Conservation (phyloP, 1,284 basidiomycete species). For the Erythrobasidium hasegawianum region DNA sequence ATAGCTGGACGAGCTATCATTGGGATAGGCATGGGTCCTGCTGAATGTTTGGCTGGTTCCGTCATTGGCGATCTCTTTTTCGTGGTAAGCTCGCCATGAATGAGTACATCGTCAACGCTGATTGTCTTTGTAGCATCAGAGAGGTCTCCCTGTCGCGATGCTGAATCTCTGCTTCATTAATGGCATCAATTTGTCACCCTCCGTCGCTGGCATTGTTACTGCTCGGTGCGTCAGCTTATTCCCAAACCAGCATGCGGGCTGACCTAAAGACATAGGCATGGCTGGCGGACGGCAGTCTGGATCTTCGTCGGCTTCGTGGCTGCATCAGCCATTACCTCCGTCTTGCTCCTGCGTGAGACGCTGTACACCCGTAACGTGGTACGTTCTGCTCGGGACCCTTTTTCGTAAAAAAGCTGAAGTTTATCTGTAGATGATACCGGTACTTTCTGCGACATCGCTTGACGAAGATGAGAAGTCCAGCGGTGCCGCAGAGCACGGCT, state of each 20-base stretch:
- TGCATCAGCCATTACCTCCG: background rate
- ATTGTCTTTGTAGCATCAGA: conserved; percentile 32
- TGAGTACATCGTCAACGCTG: background rate
- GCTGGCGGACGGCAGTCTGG: conserved; percentile 24
- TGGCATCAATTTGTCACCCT: conserved; percentile 28
- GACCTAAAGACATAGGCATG: conserved; percentile 1
- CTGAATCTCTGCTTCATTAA: conserved; percentile 23
- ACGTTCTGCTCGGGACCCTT: background rate
- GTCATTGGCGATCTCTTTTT: conserved; percentile 19
- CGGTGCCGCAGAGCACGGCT: background rate
- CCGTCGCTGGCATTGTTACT: conserved; percentile 19
- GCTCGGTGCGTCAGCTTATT: conserved; percentile 6
- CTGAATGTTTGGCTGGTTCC: conserved; percentile 20
- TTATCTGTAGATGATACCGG: background rate
- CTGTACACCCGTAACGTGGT: conserved; percentile 17
- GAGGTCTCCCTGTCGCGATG: conserved; percentile 16
- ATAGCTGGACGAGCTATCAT: conserved; percentile 13
- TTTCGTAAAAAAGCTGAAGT: background rate
- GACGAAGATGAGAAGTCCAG: conserved; percentile 13
- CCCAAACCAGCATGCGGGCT: too few relatives aligned
- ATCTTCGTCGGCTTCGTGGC: conserved; percentile 20
- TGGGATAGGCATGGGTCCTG: conserved; percentile 27
- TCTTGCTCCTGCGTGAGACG: conserved; percentile 13
- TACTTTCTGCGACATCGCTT: background rate
- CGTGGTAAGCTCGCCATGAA: conserved; percentile 1